A percentile compares a stretch with the other conserved stretches of the same genome.
Evolutionary conservation across 2,329 filamentous ascomycete species (phyloP).

Genomic region (Phaeosphaeriaceae sp.): DNA sequence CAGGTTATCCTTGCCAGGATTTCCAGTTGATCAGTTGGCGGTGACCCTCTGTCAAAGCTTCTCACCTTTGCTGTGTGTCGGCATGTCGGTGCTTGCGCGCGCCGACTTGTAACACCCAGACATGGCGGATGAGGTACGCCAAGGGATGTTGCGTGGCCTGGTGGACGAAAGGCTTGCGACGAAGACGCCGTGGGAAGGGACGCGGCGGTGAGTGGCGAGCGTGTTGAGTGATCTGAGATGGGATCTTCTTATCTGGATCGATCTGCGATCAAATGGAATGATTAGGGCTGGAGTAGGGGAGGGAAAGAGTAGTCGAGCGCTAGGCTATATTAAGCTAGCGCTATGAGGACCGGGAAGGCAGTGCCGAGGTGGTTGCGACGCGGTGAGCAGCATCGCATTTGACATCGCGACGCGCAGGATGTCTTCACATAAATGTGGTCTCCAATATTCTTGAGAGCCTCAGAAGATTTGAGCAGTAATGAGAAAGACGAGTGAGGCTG

Average conservation of each 20-base stretch:
- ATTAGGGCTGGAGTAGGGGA: neutral
- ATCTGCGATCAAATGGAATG: neutral
- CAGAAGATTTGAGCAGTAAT: neutral
- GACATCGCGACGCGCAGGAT: neutral
- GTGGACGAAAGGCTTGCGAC: neutral
- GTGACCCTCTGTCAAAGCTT: neutral
- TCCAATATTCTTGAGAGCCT: neutral
- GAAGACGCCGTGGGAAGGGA: neutral
- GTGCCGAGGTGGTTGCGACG: neutral
- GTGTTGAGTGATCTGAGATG: neutral
- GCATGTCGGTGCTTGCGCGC: slow-evolving; percentile 12
- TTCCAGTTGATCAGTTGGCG: neutral
- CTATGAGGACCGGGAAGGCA: neutral
- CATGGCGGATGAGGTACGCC: neutral
- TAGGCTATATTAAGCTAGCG: neutral
- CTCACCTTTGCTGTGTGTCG: slow-evolving; percentile 2
- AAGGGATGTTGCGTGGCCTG: slow-evolving; percentile 3
- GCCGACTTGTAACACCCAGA: slow-evolving; percentile 7
- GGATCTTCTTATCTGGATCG: no score
- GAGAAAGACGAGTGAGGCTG: neutral
- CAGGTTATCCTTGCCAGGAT: neutral
- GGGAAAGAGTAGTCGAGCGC: neutral
- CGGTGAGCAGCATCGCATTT: neutral
- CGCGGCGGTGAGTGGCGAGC: neutral
- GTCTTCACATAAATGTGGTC: neutral